A percentile compares a stretch with the other conserved stretches of the same genome.
Conservation (phyloP, 2,329 filamentous ascomycete species). For the Colletotrichum cordylinicola region DNA sequence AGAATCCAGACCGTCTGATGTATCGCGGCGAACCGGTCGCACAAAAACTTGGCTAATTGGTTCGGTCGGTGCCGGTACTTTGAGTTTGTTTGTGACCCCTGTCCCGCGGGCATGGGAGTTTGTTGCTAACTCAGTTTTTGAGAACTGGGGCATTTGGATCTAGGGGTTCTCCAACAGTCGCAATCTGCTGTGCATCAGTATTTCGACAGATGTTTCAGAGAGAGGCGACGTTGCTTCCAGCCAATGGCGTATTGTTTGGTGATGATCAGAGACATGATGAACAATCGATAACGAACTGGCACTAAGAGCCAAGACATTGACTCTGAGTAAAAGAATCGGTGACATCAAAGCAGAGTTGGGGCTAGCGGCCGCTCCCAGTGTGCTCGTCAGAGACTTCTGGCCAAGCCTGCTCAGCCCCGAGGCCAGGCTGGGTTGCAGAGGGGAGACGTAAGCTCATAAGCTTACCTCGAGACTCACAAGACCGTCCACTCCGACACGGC, state of each 20-base stretch:
- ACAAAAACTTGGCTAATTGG: background rate
- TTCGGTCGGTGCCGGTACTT: background rate
- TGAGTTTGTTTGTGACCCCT: background rate
- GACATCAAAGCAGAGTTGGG: background rate
- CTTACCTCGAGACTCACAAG: constrained; percentile 8
- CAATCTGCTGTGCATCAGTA: background rate
- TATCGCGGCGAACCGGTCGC: background rate
- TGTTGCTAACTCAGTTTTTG: background rate
- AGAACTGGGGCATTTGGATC: background rate
- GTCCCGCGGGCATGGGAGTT: background rate
- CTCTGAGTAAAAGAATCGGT: background rate
- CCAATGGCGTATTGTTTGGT: background rate
- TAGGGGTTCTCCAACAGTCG: background rate
- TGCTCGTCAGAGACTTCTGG: constrained; percentile 10
- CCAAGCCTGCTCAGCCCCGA: constrained; percentile 10
- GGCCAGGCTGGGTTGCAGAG: background rate
- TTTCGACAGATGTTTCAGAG: background rate
- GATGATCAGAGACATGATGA: background rate
- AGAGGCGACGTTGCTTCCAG: background rate
- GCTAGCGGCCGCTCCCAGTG: background rate
- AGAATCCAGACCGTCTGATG: constrained; percentile 10
- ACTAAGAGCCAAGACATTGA: background rate
- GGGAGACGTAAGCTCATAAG: constrained; percentile 20
- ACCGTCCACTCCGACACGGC: background rate
- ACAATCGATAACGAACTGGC: background rate